Evolutionary conservation across 306 rosid species (phyloP).

Genomic region (Trifolium dubium): DNA sequence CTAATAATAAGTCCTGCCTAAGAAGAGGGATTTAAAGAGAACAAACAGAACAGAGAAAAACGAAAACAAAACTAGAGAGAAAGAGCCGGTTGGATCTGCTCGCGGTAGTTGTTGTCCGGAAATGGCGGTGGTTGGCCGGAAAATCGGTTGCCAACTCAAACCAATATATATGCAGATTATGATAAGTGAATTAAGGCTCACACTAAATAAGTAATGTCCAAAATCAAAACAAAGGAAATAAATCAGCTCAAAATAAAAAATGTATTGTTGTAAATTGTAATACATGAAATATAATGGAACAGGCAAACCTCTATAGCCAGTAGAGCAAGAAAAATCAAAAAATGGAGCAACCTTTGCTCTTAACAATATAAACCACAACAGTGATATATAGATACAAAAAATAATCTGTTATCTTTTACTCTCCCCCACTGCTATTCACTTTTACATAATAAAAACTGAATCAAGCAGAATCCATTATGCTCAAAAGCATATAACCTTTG

Average conservation of each 20-base stretch:
- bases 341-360: constrained; percentile 52
- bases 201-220: constrained; percentile 8
- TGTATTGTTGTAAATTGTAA: constrained; percentile 27
- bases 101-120: too few species aligned
- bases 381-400: constrained; percentile 59
- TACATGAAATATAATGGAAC: constrained; percentile 41
- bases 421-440: constrained; percentile 63
- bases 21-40: too few species aligned
- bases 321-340: constrained; percentile 46
- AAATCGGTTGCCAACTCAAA: not conserved
- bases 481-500: constrained; percentile 57
- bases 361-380: constrained; percentile 60
- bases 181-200: constrained; percentile 5
- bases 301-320: constrained; percentile 41
- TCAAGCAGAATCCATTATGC: constrained; percentile 57
- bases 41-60: too few species aligned
- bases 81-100: too few species aligned
- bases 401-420: constrained; percentile 61
- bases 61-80: too few species aligned
- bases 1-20: too few species aligned
- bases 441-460: constrained; percentile 59
- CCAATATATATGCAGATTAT: constrained; percentile 36
- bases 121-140: too few species aligned
- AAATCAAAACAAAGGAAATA: too few species aligned
- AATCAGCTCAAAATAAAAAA: constrained; percentile 43